Percentiles rank a stretch among this genome's conserved stretches.
Evolutionary conservation across 257 asterid genomes (phyloP).

Genomic region (Solanum medicagineum): DNA sequence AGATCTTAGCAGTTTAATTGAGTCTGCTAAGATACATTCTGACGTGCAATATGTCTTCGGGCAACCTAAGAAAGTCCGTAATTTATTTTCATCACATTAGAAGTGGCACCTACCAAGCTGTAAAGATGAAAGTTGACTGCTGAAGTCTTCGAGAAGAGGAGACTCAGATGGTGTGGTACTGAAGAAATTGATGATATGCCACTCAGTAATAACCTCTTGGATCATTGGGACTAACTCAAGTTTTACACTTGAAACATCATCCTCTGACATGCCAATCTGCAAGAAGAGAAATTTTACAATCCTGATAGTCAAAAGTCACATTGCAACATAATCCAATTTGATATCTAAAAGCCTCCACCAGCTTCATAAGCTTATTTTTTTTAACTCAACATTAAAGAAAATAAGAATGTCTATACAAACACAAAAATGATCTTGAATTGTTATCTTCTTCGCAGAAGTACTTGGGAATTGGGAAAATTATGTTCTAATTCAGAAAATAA

Average conservation of each 20-base stretch:
- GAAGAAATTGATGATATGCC: conserved; percentile 81
- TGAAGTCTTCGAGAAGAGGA: conserved; percentile 79
- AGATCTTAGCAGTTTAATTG: neutral
- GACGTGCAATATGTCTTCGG: neutral
- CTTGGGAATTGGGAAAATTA: neutral
- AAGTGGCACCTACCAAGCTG: conserved; percentile 56
- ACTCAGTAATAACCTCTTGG: conserved; percentile 71
- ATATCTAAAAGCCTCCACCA: neutral
- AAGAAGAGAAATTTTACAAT: neutral
- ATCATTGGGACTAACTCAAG: conserved; percentile 75
- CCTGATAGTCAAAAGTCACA: neutral
- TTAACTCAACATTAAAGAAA: neutral
- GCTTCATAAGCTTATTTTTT: neutral
- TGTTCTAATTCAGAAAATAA: neutral
- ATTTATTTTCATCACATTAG: neutral
- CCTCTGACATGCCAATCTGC: conserved; percentile 76
- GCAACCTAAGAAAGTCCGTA: neutral
- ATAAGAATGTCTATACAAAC: neutral
- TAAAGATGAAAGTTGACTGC: conserved; percentile 76
- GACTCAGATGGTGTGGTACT: conserved; percentile 77
- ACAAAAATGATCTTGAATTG: neutral
- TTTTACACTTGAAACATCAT: conserved; percentile 63
- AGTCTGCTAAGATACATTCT: neutral
- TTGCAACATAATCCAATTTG: neutral
- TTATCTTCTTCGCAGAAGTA: neutral